Conservation (phyloP, 2,329 filamentous ascomycete species). For the Cercospora sp. region DNA sequence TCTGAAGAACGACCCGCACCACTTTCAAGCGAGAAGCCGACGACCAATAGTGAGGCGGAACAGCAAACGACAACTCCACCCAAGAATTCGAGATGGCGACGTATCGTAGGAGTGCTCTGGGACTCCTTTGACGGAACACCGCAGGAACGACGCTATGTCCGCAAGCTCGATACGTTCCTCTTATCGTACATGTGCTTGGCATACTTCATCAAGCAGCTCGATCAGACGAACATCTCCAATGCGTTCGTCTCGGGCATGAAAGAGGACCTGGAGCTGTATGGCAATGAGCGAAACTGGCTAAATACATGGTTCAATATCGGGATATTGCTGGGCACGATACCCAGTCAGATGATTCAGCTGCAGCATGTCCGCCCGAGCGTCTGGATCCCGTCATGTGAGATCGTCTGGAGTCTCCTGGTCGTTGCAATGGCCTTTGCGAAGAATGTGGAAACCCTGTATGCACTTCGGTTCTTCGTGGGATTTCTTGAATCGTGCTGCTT, state of each 20-base stretch:
- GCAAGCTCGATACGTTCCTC: slow-evolving; percentile 17
- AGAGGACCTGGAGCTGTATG: slow-evolving; percentile 36
- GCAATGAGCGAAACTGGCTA: slow-evolving; percentile 17
- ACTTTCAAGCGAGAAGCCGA: neutral
- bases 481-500: slow-evolving; percentile 13
- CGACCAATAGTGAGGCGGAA: slow-evolving; percentile 8
- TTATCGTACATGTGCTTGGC: slow-evolving; percentile 19
- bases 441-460: slow-evolving; percentile 18
- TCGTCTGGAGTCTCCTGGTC: slow-evolving; percentile 48
- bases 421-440: slow-evolving; percentile 16
- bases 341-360: slow-evolving; percentile 43
- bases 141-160: slow-evolving; percentile 17
- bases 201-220: slow-evolving; percentile 21
- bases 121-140: slow-evolving; percentile 17
- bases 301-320: slow-evolving; percentile 25
- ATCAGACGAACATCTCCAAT: slow-evolving; percentile 34
- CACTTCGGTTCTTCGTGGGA: slow-evolving; percentile 15
- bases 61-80: neutral
- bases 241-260: slow-evolving; percentile 47
- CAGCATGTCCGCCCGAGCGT: slow-evolving; percentile 51
- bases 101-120: slow-evolving; percentile 16
- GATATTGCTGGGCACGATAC: slow-evolving; percentile 19
- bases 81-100: slow-evolving; percentile 16
- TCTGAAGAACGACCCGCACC: slow-evolving; percentile 3
- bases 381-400: slow-evolving; percentile 53